Evolutionary conservation across 805 yeast genomes (phyloP), one percentile per base, ranked within the genome.

Genomic region (Candida sphagnicola): DNA sequence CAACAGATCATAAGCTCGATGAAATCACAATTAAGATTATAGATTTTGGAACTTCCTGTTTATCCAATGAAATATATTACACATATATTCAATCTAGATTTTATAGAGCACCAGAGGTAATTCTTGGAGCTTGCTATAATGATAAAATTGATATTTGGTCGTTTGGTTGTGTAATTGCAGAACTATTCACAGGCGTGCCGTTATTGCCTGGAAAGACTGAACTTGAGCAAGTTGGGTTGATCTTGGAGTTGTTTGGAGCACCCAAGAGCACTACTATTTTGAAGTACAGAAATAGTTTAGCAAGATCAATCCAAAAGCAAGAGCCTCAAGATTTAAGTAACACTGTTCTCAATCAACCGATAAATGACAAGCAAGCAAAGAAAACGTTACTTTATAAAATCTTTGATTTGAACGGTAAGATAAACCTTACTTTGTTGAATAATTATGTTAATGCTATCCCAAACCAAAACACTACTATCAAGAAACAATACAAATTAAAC

Each of bases 101-200:
- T 49, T 85, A 85, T 53, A 59, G 95, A 37, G 88, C 93, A 0
- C 95, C 95, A 0, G 95, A 85, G 52, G 82, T 85, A 4, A 61
- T 81, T 8, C 39, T 85, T 3, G 93, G 91, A 1, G 75, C 84
- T 8, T 63, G 78, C 24, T 84, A 83, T 49, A 55, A 65, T 42
- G 55, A 57, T n/a, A 69, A 62, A 46, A 76, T 77, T 26, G 82
- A 77, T 48, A 64, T 71, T 46, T 50, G 82, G 82, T 46, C 66
- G 21, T 43, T 77, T 60, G 74, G 72, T 3, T 69, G 74, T 47
- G 62, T 68, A 11, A 43, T 67, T 28, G 59, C 61, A 0, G 74
- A 69, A 43, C 39, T 69, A 14, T 64, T 52, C 37, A 46, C 60
- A 16, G 72, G 71, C 2, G 46, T 44, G 14, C 71, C 74, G 0